Conservation (phyloP, 441 rosid species). For the Adansonia grandidieri region DNA sequence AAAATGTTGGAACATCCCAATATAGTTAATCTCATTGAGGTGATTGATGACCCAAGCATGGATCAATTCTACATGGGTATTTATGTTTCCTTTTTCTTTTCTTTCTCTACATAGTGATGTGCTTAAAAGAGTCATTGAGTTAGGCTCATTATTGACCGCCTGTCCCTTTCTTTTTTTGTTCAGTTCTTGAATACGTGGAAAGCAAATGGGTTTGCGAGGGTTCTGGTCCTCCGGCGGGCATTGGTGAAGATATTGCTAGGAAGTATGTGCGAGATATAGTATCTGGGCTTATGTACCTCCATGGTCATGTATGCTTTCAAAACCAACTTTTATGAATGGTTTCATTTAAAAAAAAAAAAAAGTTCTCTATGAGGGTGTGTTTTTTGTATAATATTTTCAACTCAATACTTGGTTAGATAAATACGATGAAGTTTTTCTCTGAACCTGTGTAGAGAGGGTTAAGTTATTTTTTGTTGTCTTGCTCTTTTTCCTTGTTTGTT, state of each 20-base stretch:
- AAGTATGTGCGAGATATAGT: constrained; percentile 83
- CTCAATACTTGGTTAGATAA: background rate
- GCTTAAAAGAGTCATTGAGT: background rate
- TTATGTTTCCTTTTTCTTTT: constrained; percentile 28
- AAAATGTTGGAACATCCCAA: constrained; percentile 92
- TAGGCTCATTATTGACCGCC: constrained; percentile 26
- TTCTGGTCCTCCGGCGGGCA: constrained; percentile 62
- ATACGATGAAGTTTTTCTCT: background rate
- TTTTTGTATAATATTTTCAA: background rate
- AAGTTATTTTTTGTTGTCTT: background rate
- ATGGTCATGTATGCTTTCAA: constrained; percentile 72
- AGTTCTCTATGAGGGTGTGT: background rate
- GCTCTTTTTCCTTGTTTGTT: constrained; percentile 2
- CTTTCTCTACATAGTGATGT: background rate
- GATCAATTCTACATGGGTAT: constrained; percentile 99
- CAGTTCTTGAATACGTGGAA: constrained; percentile 94
- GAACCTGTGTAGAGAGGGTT: background rate
- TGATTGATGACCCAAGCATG: constrained; percentile 90
- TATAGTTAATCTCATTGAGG: constrained; percentile 92
- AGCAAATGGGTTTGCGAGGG: constrained; percentile 79
- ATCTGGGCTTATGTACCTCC: constrained; percentile 90
- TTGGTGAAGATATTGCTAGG: constrained; percentile 79
- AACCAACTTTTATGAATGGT: constrained; percentile 20
- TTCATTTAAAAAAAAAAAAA: background rate
- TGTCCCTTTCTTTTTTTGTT: constrained; percentile 18